A percentile compares a stretch with the other conserved stretches of the same genome.
Conservation (phyloP, 495 filamentous ascomycete genomes). For the Aspergillus leporis region DNA sequence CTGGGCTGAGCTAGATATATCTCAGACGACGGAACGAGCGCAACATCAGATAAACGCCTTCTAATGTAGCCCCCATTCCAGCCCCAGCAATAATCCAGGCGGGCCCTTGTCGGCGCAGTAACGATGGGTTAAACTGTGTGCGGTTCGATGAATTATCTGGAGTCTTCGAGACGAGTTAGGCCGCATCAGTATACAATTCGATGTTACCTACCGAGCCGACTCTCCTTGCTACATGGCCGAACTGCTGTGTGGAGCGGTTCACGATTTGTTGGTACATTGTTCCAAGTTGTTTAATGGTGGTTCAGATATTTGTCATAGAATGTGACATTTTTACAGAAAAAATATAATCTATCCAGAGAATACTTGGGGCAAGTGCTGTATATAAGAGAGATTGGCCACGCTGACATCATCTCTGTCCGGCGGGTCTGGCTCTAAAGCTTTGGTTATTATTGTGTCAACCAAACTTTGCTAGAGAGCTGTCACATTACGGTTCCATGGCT, state of each 20-base stretch:
- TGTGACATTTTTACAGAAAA: neutral
- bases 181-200: neutral
- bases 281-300: neutral
- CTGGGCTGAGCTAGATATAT: constrained; percentile 20
- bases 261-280: constrained; percentile 22
- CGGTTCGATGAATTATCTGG: constrained; percentile 4
- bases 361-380: neutral
- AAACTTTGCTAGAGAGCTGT: too few species aligned
- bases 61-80: constrained; percentile 32
- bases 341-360: neutral
- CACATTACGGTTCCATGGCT: too few species aligned
- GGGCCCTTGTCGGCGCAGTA: constrained; percentile 29
- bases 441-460: neutral
- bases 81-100: constrained; percentile 35
- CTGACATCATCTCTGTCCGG: neutral
- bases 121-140: constrained; percentile 19
- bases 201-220: constrained; percentile 12
- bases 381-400: neutral
- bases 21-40: constrained; percentile 32
- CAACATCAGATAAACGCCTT: constrained; percentile 31
- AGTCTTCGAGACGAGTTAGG: neutral
- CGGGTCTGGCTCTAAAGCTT: neutral
- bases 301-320: neutral
- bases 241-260: constrained; percentile 14
- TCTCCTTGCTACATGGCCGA: constrained; percentile 9